Evolutionary conservation across 371 early-diverging fungal species (phyloP), one percentile per base, ranked within the genome.

Genomic region (Apophysomyces elegans): DNA sequence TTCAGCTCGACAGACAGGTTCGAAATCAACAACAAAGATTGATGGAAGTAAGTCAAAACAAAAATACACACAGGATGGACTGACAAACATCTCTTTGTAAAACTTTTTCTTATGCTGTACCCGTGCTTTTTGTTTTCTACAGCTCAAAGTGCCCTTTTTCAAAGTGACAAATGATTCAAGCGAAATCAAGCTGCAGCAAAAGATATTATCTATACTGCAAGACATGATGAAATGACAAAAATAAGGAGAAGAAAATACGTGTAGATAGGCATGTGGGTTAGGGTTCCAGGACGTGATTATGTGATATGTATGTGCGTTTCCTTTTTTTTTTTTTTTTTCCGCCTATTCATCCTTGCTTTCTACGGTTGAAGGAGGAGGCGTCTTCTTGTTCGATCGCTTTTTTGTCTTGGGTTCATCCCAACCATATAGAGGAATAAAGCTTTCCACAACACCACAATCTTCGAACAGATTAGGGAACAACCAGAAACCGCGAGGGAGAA

Each of bases 401-500:
- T 68, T 70, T n/a, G 71, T 70, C 66, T 84, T 84, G 44, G 91
- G 85, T 14, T 81, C 86, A 65, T 94, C 93, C 92, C 95, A 99
- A 57, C 85, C 97, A 88, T 95, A 98, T 18, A 96, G 72, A 11
- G 99, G 99, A 69, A 95, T 90, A 77, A 99, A 99, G 69, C 95
- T 94, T 56, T 99, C 99, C 61, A 99, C 77, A 66, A 99, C 87
- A 39, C 99, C 99, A 64, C 94, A 95, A 73, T 99, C 99, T 58
- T 93, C 99, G 84, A 98, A 99, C 68, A 99, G 78, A 72, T 99
- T 99, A 43, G 99, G 99, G 86, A 99, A 99, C n/a, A 99, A 73
- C 99, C 99, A 99, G 69, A 99, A 89, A 44, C 97, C 96, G 62
- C 93, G 92, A 43, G 95, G 90, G 41, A 90, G 81, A 7, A 89